These are phyloP conservation scores for Butyriboletus loyo DNA, from an alignment of 768 basidiomycete genomes.

Conservation along the genomic window DNA sequence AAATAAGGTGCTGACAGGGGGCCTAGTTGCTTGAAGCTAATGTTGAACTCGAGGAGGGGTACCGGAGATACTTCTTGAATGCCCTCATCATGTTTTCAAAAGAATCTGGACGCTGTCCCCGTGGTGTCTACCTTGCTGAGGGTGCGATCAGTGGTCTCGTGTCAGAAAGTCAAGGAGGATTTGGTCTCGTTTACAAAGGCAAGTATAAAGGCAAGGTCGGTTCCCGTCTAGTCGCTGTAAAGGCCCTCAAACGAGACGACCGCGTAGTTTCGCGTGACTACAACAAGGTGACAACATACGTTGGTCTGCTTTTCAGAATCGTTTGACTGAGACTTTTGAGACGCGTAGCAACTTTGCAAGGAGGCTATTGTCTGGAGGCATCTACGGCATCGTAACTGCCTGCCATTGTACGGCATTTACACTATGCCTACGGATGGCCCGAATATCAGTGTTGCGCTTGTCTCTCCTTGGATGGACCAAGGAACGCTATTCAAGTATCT, in stretches of 20 bases:
- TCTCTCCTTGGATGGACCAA: conserved; percentile 41
- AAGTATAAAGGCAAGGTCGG: conserved; percentile 13
- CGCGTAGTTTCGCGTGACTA: background rate
- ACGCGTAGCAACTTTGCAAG: conserved; percentile 21
- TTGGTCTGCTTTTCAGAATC: background rate
- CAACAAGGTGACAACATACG: conserved; percentile 16
- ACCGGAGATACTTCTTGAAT: conserved; percentile 16
- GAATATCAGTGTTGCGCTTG: conserved; percentile 21
- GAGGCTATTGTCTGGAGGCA: conserved; percentile 37
- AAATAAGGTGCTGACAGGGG: background rate
- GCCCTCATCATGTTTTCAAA: conserved; percentile 21
- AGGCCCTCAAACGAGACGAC: conserved; percentile 6
- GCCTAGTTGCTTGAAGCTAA: conserved; percentile 22
- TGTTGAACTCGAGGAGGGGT: conserved; percentile 14
- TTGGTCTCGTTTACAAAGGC: conserved; percentile 22
- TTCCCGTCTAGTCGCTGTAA: conserved; percentile 30
- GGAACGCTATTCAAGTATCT: conserved; percentile 34
- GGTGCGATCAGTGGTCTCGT: conserved; percentile 7
- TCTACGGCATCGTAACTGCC: conserved; percentile 34
- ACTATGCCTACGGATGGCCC: conserved; percentile 10
- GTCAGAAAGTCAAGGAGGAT: conserved; percentile 15
- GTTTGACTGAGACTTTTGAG: background rate
- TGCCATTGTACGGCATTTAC: conserved; percentile 36
- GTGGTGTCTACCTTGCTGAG: conserved; percentile 7
- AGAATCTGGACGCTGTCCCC: conserved; percentile 18